A percentile compares a stretch with the other conserved stretches of the same genome.
phyloP scores from a whole-genome alignment of 164 flowering plant species.

The Magnolia changhungtana region DNA sequence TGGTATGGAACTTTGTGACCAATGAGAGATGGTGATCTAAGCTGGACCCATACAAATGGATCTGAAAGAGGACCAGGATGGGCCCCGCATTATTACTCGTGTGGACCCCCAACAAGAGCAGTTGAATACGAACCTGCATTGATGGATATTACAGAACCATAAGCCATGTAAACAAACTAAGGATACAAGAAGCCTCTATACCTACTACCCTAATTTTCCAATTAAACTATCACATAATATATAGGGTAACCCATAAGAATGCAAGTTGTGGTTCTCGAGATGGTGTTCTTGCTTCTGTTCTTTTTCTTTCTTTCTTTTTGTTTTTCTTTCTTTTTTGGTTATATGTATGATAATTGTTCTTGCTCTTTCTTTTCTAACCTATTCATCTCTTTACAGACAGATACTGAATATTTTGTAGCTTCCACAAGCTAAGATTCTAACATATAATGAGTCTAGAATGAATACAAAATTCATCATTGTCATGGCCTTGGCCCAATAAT shows the following conservation, averaged over 20 bases:
- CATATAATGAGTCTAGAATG: not conserved
- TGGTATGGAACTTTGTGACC: too few relatives aligned
- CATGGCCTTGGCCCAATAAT: not conserved
- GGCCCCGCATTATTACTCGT: too few relatives aligned
- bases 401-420: too few relatives aligned
- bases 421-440: not conserved
- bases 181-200: not conserved
- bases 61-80: too few relatives aligned
- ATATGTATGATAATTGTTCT: not conserved
- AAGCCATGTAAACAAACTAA: not conserved
- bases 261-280: not conserved
- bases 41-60: too few relatives aligned
- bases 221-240: not conserved
- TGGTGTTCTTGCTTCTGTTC: not conserved
- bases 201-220: not conserved
- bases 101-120: too few relatives aligned
- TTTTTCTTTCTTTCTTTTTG: not conserved
- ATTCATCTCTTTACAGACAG: not conserved
- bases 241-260: not conserved
- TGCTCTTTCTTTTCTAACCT: too few relatives aligned
- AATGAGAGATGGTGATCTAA: too few relatives aligned
- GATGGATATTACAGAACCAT: not conserved
- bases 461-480: not conserved
- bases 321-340: too few relatives aligned
- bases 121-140: too few relatives aligned